Evolutionary conservation across 2,329 filamentous ascomycete genomes (phyloP), one percentile per base, ranked within the genome.

Genomic region (Pezicula rhizophila): DNA sequence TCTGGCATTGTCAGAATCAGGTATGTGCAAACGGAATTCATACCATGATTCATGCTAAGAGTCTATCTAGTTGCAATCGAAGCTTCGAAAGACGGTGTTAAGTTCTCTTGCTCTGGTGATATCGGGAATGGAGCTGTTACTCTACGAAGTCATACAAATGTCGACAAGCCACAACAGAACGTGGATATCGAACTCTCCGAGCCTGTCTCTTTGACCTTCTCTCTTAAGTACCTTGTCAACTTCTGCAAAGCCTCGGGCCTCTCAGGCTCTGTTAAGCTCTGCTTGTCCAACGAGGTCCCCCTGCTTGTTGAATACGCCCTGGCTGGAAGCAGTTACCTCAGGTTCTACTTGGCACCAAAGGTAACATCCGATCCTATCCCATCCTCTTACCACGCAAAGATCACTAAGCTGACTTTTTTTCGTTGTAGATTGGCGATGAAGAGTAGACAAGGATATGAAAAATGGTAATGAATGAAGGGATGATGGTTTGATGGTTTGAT

Each of bases 301-400:
- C 82, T 99, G 58, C 77, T 97, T 61, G 93, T 99, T 40, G 93
- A 99, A 76, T 99, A 97, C 71, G 76, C 74, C 48, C 72, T 96
- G 53, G 77, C 78, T 47, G 86, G 87, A 57, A 89, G 82, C 74
- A 93, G 89, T 70, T 93, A 93, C 70, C 73, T 99, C 71, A 83
- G 92, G 64, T 99, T 97, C 81, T 99, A 97, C 73, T 82, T 99
- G 61, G 93, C 93, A 57, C 93, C 93, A 57, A 99, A 99, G 90
- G 93, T 93, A 61, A 42, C 42, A 49, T 23, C 5, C 31, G 11
- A 23, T 2, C 1, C 23, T 7, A 31, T 20, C 5, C n/a, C 15
- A 12, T 11, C 18, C 23, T n/a, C n/a, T 18, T 8, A 2, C 7
- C 25, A 50, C 28, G 23, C 8, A 20, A 31, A 18, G 23, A 28